Conservation (phyloP, 352 stramenopile species). For the Saprolegnia parasitica region DNA sequence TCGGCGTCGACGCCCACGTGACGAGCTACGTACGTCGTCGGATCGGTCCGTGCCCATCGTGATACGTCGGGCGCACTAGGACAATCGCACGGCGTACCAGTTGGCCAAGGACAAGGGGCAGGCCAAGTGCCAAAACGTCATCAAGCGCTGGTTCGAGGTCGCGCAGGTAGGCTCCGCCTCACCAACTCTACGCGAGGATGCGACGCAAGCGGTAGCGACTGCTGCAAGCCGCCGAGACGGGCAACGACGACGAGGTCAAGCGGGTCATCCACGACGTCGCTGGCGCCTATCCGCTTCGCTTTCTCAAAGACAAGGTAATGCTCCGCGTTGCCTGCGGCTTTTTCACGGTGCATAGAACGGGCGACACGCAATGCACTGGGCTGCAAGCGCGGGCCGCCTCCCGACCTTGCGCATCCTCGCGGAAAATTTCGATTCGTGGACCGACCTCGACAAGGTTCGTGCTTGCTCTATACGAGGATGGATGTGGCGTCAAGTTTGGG, state of each 20-base stretch:
- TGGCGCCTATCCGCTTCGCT: slow-evolving; percentile 8
- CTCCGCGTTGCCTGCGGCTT: too few species aligned
- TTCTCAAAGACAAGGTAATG: slow-evolving; percentile 25
- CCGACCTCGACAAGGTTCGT: slow-evolving; percentile 3
- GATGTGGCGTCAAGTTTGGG: slow-evolving; percentile 6
- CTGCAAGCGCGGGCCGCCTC: slow-evolving; percentile 64
- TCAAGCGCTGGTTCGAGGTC: slow-evolving; percentile 21
- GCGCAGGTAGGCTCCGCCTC: neutral
- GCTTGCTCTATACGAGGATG: neutral
- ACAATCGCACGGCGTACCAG: slow-evolving; percentile 18
- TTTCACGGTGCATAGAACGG: slow-evolving; percentile 46
- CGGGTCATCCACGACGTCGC: slow-evolving; percentile 2
- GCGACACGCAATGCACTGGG: slow-evolving; percentile 83
- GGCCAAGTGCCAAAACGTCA: slow-evolving; percentile 1
- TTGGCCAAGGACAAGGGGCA: slow-evolving; percentile 23
- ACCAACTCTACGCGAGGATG: neutral
- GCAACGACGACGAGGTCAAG: slow-evolving; percentile 13
- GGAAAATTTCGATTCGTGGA: slow-evolving; percentile 62
- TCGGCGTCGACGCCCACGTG: slow-evolving; percentile 74
- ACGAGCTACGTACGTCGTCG: slow-evolving; percentile 78
- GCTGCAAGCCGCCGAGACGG: slow-evolving; percentile 9
- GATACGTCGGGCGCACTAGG: neutral
- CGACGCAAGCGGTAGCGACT: neutral
- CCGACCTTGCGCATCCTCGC: slow-evolving; percentile 67
- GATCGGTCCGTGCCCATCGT: too few species aligned